Evolutionary conservation across 2,329 filamentous ascomycete genomes (phyloP).

Genomic region (Gliomastix tumulicola): DNA sequence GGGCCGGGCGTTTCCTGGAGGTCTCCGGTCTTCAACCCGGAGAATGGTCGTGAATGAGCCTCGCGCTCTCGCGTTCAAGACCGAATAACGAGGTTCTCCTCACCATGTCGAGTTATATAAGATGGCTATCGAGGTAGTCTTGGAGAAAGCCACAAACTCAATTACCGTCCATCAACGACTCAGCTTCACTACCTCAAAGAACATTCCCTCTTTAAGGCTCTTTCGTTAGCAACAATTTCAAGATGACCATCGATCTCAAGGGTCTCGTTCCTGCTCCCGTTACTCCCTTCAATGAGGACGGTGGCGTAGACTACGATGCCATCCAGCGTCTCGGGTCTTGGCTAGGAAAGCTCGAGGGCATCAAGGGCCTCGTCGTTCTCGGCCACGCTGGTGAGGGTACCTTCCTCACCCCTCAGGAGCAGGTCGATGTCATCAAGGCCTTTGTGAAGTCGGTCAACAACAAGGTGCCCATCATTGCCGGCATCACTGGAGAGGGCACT

Average conservation of each 20-base stretch:
- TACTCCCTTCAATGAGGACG: conserved; percentile 41
- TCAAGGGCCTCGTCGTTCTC: conserved; percentile 45
- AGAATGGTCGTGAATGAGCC: too few relatives aligned
- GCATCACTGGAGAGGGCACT: conserved; percentile 45
- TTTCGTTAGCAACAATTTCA: neutral
- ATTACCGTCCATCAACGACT: too few relatives aligned
- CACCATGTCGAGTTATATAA: neutral
- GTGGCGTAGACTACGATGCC: conserved; percentile 40
- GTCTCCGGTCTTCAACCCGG: too few relatives aligned
- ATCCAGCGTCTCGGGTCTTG: conserved; percentile 45
- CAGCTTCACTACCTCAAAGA: too few relatives aligned
- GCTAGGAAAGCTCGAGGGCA: conserved; percentile 42
- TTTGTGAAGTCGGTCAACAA: conserved; percentile 44
- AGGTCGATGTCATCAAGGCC: conserved; percentile 39
- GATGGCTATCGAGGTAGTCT: too few relatives aligned
- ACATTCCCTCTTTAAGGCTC: too few relatives aligned
- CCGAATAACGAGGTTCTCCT: neutral
- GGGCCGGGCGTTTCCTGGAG: too few relatives aligned
- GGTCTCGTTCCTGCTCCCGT: conserved; percentile 44
- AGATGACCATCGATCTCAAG: conserved; percentile 35
- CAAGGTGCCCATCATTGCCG: conserved; percentile 43
- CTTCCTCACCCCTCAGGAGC: conserved; percentile 42
- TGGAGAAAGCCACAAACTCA: too few relatives aligned
- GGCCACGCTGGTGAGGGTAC: conserved; percentile 49
- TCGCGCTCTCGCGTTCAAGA: too few relatives aligned